Percentiles rank a stretch among this genome's conserved stretches.
These are phyloP conservation scores for Darksidea phi DNA, from an alignment of 495 filamentous ascomycete genomes.

Conservation along the genomic window DNA sequence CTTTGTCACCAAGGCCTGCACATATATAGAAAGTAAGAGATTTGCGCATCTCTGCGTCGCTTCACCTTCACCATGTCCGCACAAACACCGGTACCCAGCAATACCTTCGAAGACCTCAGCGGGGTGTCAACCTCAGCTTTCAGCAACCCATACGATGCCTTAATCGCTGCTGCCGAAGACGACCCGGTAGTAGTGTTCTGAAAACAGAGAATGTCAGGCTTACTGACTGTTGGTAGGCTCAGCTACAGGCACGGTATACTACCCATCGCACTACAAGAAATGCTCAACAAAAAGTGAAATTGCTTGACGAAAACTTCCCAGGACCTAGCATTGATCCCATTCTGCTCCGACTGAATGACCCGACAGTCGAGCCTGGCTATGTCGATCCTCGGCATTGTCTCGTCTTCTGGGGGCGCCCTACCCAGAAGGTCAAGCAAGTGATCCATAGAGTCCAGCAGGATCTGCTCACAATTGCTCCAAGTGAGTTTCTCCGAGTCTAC, in stretches of 20 bases:
- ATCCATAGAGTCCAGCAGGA: conserved; percentile 65
- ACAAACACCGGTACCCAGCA: conserved; percentile 4
- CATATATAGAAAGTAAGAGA: no score
- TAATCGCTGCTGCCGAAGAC: conserved; percentile 55
- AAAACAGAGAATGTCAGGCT: not conserved
- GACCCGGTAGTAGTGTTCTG: conserved; percentile 38
- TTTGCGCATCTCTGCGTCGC: no score
- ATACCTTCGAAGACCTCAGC: conserved; percentile 43
- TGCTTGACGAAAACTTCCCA: conserved; percentile 65
- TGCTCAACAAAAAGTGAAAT: conserved; percentile 63
- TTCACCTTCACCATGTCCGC: not conserved
- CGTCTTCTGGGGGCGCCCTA: conserved; percentile 83
- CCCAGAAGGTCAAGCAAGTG: conserved; percentile 63
- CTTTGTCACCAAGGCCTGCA: no score
- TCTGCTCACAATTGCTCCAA: conserved; percentile 60
- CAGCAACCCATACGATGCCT: conserved; percentile 73
- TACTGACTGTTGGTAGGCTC: conserved; percentile 12
- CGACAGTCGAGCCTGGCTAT: conserved; percentile 61
- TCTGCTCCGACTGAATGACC: conserved; percentile 63
- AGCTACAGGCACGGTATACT: conserved; percentile 71
- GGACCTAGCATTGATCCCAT: conserved; percentile 75
- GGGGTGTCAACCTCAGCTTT: conserved; percentile 29
- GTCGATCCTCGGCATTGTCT: conserved; percentile 75
- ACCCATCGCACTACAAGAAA: conserved; percentile 73
- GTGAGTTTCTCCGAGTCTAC: conserved; percentile 51